These are phyloP conservation scores for Phoma sp. DNA, from an alignment of 2,329 filamentous ascomycete species.

Conservation along the genomic window DNA sequence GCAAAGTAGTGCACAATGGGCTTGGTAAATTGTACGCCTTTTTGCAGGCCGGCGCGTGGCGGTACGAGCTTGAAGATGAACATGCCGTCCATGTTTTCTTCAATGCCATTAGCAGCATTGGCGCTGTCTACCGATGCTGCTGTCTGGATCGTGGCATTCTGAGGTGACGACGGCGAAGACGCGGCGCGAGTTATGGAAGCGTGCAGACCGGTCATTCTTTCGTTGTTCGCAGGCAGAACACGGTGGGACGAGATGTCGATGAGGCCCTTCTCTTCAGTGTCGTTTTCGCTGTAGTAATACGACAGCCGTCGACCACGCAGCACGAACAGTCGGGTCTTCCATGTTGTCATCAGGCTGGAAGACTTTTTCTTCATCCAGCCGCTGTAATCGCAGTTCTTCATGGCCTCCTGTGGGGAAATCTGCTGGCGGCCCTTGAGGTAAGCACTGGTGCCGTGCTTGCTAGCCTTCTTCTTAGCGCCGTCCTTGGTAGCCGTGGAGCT, in stretches of 20 bases:
- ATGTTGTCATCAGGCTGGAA: conserved; percentile 93
- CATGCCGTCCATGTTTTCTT: conserved; percentile 65
- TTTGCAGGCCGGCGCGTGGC: conserved; percentile 82
- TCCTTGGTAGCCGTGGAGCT: conserved; percentile 53
- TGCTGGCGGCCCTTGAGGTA: conserved; percentile 87
- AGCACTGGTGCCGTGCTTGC: conserved; percentile 93
- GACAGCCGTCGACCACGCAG: conserved; percentile 88
- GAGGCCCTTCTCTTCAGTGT: conserved; percentile 89
- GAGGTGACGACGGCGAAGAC: conserved; percentile 66
- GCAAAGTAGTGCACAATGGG: conserved; percentile 98
- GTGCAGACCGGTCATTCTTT: conserved; percentile 87
- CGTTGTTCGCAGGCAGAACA: conserved; percentile 92
- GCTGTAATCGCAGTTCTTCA: conserved; percentile 86
- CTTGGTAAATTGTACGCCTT: conserved; percentile 96
- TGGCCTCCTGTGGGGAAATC: conserved; percentile 81
- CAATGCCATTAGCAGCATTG: conserved; percentile 36
- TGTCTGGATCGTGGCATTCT: conserved; percentile 49
- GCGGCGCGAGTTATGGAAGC: conserved; percentile 91
- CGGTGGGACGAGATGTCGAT: conserved; percentile 98
- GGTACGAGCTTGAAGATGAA: conserved; percentile 99
- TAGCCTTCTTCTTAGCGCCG: conserved; percentile 58
- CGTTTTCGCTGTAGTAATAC: conserved; percentile 95
- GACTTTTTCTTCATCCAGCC: conserved; percentile 99
- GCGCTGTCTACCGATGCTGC: conserved; percentile 47
- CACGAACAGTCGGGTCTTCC: conserved; percentile 96